phyloP scores from a whole-genome alignment of 1,284 basidiomycete species.

The Caloboletus inedulis region DNA sequence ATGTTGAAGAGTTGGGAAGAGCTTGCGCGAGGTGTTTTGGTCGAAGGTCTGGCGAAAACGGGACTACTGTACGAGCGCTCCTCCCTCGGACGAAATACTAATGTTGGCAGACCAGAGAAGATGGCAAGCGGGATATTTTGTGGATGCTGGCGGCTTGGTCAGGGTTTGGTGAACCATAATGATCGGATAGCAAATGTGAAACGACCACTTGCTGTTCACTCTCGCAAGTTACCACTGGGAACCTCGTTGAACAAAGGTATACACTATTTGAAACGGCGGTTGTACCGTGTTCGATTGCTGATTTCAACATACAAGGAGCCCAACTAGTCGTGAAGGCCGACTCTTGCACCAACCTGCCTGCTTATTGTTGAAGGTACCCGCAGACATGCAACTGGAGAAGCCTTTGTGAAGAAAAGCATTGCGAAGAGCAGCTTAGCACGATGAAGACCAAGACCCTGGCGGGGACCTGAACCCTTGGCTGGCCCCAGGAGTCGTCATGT shows the following conservation, averaged over 20 bases:
- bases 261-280: background rate
- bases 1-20: constrained; percentile 9
- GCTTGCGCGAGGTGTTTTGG: background rate
- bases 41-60: background rate
- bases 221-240: background rate
- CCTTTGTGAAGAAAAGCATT: background rate
- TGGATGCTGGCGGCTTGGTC: background rate
- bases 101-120: background rate
- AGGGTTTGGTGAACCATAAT: background rate
- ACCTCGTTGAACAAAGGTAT: background rate
- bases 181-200: background rate
- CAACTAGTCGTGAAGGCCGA: background rate
- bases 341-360: background rate
- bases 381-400: background rate
- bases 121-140: background rate
- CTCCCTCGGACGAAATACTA: background rate
- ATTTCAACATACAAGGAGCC: background rate
- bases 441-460: too few relatives aligned
- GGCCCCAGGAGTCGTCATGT: too few relatives aligned
- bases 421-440: too few relatives aligned
- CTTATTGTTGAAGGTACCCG: background rate
- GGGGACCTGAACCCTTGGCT: too few relatives aligned
- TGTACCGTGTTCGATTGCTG: too few relatives aligned
- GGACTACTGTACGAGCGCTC: background rate
- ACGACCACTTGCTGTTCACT: background rate